Conservation (phyloP, 345 rosid genomes). For the Isatis tinctoria region DNA sequence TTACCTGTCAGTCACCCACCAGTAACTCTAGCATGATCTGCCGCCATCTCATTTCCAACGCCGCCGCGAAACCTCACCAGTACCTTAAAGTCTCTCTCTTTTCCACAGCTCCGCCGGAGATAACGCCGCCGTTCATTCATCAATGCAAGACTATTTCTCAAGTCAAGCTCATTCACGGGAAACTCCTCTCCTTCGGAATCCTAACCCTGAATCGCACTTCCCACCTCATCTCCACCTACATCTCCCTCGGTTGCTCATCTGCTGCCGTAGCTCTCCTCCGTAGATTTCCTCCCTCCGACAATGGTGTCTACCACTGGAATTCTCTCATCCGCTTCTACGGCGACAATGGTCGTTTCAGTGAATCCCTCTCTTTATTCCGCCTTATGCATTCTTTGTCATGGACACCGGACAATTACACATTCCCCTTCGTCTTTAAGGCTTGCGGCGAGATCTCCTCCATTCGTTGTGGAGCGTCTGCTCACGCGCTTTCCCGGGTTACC, state of each 20-base stretch:
- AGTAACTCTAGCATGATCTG: conserved; percentile 22
- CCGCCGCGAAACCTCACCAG: conserved; percentile 8
- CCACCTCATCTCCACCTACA: conserved; percentile 63
- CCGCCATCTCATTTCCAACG: neutral
- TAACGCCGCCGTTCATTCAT: conserved; percentile 42
- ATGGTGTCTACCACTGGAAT: conserved; percentile 68
- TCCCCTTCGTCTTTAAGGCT: conserved; percentile 74
- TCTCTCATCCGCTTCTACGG: conserved; percentile 50
- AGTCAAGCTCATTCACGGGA: conserved; percentile 60
- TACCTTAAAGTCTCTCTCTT: conserved; percentile 17
- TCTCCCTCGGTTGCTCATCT: conserved; percentile 45
- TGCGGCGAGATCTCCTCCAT: conserved; percentile 53
- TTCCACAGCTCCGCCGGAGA: conserved; percentile 22
- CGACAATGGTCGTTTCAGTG: conserved; percentile 33
- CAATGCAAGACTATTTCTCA: conserved; percentile 56
- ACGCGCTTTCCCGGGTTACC: conserved; percentile 33
- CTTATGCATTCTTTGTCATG: conserved; percentile 52
- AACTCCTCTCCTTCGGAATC: conserved; percentile 46
- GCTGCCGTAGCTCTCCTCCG: conserved; percentile 54
- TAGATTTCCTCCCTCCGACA: conserved; percentile 41
- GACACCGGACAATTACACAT: conserved; percentile 72
- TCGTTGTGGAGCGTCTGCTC: conserved; percentile 46
- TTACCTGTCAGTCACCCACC: neutral
- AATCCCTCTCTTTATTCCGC: conserved; percentile 38
- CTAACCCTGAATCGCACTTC: conserved; percentile 38